phyloP scores from a whole-genome alignment of 257 asterid genomes.

The Solanum dulcamara region DNA sequence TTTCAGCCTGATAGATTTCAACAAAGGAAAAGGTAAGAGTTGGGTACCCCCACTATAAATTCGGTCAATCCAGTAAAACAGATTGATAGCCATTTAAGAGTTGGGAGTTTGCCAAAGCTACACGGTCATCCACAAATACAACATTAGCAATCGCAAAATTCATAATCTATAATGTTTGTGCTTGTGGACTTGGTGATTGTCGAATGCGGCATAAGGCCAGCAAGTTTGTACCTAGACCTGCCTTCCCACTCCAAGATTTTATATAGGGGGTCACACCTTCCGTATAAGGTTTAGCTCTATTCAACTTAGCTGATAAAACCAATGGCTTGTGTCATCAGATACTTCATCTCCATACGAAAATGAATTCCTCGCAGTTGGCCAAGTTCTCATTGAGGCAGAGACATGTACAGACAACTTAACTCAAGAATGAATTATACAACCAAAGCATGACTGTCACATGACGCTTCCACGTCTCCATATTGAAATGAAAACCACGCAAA shows the following conservation, averaged over 20 bases:
- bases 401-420: background rate
- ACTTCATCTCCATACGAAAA: background rate
- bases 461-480: background rate
- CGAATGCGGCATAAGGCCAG: background rate
- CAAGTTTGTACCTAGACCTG: background rate
- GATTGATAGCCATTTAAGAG: background rate
- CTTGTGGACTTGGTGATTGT: background rate
- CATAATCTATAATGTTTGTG: background rate
- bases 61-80: background rate
- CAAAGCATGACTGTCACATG: background rate
- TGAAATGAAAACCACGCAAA: background rate
- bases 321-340: background rate
- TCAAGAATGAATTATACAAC: background rate
- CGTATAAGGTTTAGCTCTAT: background rate
- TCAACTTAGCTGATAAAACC: background rate
- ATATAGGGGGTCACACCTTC: background rate
- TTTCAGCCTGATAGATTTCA: conserved; percentile 40
- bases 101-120: background rate
- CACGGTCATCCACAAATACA: background rate
- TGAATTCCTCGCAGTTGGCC: background rate
- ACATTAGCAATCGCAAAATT: background rate
- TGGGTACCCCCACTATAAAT: background rate
- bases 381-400: background rate
- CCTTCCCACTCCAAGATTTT: background rate
- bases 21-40: background rate